Percentiles rank a stretch among this genome's conserved stretches.
Evolutionary conservation across 2,329 filamentous ascomycete genomes (phyloP).

Genomic region (Alternaria viburni): DNA sequence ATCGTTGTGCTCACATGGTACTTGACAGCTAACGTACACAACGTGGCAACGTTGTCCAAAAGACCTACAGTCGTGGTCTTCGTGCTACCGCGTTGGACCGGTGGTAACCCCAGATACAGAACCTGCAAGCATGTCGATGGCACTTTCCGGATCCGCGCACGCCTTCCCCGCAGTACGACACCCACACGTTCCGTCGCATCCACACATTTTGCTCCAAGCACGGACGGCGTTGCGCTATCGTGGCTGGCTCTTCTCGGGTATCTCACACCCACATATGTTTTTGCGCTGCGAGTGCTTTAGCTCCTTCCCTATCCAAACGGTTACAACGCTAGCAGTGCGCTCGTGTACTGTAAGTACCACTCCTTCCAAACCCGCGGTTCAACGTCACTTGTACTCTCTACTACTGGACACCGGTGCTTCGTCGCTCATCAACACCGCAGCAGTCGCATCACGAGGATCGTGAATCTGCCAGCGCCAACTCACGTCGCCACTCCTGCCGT

Average conservation of each 20-base stretch:
- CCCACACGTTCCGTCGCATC: not conserved
- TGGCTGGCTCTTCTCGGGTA: not conserved
- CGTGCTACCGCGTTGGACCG: not conserved
- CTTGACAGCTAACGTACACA: not conserved
- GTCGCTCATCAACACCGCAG: conserved; percentile 23
- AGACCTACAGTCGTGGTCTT: not conserved
- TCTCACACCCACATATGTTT: not conserved
- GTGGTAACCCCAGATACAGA: not conserved
- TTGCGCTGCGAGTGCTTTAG: not conserved
- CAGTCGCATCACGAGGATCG: conserved; percentile 21
- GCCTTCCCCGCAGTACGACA: conserved; percentile 15
- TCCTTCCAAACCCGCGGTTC: not conserved
- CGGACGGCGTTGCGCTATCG: conserved; percentile 1
- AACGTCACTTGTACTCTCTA: conserved; percentile 1
- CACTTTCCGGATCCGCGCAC: conserved; percentile 8
- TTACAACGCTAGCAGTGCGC: not conserved
- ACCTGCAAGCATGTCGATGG: conserved; percentile 6
- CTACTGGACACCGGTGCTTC: not conserved
- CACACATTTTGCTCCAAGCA: not conserved
- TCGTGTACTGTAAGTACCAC: not conserved
- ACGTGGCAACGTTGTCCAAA: not conserved
- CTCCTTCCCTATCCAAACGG: not conserved
- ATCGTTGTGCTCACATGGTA: not conserved
- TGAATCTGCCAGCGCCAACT: conserved; percentile 5
- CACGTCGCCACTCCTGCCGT: not conserved